phyloP scores from a whole-genome alignment of 352 stramenopile species.

The Phytophthora multivora region DNA sequence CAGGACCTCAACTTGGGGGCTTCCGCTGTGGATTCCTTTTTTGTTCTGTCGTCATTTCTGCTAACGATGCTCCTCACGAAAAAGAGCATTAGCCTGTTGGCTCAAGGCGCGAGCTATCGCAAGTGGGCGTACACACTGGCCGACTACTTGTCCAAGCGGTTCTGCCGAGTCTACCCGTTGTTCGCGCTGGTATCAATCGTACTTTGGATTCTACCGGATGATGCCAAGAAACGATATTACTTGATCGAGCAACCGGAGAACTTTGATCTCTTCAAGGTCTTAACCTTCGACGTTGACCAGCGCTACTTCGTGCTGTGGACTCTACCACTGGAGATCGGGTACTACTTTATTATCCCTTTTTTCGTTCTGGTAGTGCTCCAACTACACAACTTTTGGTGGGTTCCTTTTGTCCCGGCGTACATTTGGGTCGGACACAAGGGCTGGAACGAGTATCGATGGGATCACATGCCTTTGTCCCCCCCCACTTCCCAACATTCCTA shows the following conservation, averaged over 20 bases:
- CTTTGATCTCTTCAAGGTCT: constrained; percentile 45
- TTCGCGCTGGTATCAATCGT: constrained; percentile 37
- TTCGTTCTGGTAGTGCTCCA: constrained; percentile 30
- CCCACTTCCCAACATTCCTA: constrained; percentile 32
- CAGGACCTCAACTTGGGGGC: constrained; percentile 24
- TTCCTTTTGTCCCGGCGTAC: constrained; percentile 27
- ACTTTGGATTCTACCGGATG: constrained; percentile 34
- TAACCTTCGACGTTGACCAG: constrained; percentile 35
- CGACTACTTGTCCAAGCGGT: constrained; percentile 13
- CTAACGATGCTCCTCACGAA: constrained; percentile 43
- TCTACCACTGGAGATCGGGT: constrained; percentile 30
- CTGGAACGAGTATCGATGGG: constrained; percentile 17
- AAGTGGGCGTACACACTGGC: constrained; percentile 25
- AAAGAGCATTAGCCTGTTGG: constrained; percentile 18
- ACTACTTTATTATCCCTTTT: constrained; percentile 48
- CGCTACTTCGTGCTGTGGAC: constrained; percentile 54
- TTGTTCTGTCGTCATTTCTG: constrained; percentile 46
- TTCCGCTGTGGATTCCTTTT: constrained; percentile 38
- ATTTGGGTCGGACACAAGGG: constrained; percentile 25
- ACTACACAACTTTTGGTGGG: constrained; percentile 28
- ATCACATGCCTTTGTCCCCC: constrained; percentile 22
- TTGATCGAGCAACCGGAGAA: constrained; percentile 22
- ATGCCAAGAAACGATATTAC: constrained; percentile 30
- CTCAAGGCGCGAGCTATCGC: constrained; percentile 10
- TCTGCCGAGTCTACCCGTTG: constrained; percentile 58